Percentiles rank a stretch among this genome's conserved stretches.
These are phyloP conservation scores for Phytopythium delawarense DNA, from an alignment of 352 stramenopile genomes.

Conservation along the genomic window DNA sequence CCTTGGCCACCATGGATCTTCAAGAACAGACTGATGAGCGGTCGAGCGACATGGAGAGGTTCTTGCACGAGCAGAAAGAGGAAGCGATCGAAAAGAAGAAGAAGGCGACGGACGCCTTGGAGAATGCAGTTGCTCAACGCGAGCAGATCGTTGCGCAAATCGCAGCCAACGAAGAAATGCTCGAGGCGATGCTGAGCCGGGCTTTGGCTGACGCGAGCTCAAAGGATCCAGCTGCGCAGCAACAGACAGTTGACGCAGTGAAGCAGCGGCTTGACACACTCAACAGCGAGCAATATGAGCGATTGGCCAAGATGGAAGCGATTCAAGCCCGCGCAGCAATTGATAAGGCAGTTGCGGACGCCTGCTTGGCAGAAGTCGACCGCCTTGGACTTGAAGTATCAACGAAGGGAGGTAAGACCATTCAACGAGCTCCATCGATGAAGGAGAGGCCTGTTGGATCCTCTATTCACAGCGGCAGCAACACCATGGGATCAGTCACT, in stretches of 20 bases:
- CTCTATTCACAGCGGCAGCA: not conserved
- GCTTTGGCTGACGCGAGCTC: not conserved
- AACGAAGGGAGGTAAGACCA: not conserved
- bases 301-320: slow-evolving; percentile 14
- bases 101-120: not conserved
- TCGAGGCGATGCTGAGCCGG: not conserved
- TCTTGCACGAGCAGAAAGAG: not conserved
- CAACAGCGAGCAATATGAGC: slow-evolving; percentile 12
- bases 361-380: not conserved
- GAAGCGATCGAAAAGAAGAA: not conserved
- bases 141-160: not conserved
- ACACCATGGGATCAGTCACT: not conserved
- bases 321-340: slow-evolving; percentile 14
- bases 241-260: not conserved
- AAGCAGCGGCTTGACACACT: slow-evolving; percentile 4
- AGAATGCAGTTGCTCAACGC: not conserved
- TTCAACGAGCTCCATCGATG: not conserved
- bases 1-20: slow-evolving; percentile 5
- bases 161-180: not conserved
- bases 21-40: not conserved
- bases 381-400: not conserved
- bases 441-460: not conserved
- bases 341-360: slow-evolving; percentile 15
- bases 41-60: not conserved
- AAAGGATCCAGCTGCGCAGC: not conserved